A percentile compares a stretch with the other conserved stretches of the same genome.
Evolutionary conservation across 495 filamentous ascomycete species (phyloP).

Genomic region (Penicillium roqueforti): DNA sequence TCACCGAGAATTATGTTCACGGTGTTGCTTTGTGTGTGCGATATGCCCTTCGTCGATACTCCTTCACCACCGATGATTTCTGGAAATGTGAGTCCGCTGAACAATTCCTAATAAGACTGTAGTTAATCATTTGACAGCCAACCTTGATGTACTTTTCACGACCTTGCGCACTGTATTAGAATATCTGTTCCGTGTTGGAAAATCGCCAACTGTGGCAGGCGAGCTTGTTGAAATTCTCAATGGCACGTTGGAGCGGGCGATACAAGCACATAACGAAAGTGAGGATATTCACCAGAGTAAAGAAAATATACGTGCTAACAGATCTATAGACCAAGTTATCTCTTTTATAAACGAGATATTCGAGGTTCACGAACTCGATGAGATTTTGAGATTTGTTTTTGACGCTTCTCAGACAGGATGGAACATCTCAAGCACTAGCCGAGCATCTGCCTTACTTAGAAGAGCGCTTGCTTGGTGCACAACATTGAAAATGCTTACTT

Average conservation of each 20-base stretch:
- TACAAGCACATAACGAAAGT: constrained; percentile 32
- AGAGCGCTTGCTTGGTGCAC: constrained; percentile 38
- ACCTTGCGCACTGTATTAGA: constrained; percentile 27
- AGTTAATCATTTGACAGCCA: constrained; percentile 14
- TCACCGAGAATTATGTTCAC: constrained; percentile 61
- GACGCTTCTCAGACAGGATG: constrained; percentile 29
- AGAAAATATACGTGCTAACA: neutral
- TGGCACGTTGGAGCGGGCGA: constrained; percentile 33
- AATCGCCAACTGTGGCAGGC: constrained; percentile 40
- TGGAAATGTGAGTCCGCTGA: constrained; percentile 25
- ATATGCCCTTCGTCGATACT: constrained; percentile 43
- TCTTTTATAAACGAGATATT: constrained; percentile 25
- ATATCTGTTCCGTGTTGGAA: constrained; percentile 25
- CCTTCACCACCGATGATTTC: constrained; percentile 27
- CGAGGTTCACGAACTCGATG: constrained; percentile 28
- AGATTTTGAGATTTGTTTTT: constrained; percentile 26
- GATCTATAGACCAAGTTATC: constrained; percentile 16
- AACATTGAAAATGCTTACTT: constrained; percentile 25
- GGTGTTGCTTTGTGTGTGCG: constrained; percentile 51
- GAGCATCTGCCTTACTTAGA: constrained; percentile 39
- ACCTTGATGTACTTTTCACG: constrained; percentile 26
- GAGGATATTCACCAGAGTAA: neutral
- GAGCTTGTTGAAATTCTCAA: constrained; percentile 41
- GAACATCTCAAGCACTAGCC: constrained; percentile 32
- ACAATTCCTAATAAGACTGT: too few species aligned